Conservation (phyloP, 2,329 filamentous ascomycete species). For the Lasiodiplodia sp. region DNA sequence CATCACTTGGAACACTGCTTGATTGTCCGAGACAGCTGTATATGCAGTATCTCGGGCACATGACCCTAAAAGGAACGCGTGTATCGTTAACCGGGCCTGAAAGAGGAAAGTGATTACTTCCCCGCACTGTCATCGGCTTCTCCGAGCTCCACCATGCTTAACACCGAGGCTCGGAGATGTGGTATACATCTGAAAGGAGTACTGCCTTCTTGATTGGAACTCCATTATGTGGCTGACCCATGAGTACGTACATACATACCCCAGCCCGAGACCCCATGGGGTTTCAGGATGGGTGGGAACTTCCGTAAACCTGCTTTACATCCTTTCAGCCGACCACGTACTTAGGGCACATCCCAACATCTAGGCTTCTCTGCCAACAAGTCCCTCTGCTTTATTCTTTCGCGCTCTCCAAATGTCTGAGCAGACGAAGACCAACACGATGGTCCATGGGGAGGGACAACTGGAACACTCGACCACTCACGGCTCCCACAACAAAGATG, state of each 20-base stretch:
- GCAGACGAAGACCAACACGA: not conserved
- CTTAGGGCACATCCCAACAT: not conserved
- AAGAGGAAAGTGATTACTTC: not conserved
- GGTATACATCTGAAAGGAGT: not conserved
- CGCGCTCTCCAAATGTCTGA: not conserved
- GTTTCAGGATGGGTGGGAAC: not conserved
- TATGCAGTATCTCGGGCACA: not conserved
- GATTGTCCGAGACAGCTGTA: not conserved
- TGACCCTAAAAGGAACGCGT: not conserved
- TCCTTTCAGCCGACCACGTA: conserved; percentile 7
- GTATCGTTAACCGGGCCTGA: not conserved
- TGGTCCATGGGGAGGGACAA: no score
- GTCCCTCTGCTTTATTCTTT: not conserved
- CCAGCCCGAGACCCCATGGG: not conserved
- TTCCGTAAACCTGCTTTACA: not conserved
- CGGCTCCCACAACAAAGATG: conserved; percentile 2
- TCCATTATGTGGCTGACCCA: not conserved
- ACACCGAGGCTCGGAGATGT: conserved; percentile 15
- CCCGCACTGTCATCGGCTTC: conserved; percentile 4
- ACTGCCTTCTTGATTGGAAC: not conserved
- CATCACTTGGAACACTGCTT: not conserved
- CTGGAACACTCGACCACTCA: no score
- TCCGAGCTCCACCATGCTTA: conserved; percentile 8
- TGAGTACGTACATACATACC: not conserved
- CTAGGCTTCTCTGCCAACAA: not conserved